Evolutionary conservation across 768 basidiomycete species (phyloP), one percentile per base, ranked within the genome.

Genomic region (Obba rivulosa): DNA sequence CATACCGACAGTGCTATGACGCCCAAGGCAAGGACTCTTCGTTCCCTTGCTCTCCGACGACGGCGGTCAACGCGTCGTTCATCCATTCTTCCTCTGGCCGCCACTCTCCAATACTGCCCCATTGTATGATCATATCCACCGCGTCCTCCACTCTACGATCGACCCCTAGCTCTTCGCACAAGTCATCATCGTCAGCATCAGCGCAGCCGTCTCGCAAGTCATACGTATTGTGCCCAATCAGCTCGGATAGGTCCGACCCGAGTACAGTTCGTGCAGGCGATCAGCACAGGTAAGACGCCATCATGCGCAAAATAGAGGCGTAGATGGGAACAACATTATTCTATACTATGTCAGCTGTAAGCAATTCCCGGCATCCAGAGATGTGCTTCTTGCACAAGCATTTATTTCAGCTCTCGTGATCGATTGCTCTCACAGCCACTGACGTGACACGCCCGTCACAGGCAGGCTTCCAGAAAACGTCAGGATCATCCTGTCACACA

Each of bases 191-290:
- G n/a, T 63, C 60, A n/a, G 52, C 46, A 48, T 65, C 62, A 17
- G 66, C 57, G 52, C 59, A 69, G 20, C 66, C 66, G 22, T 51
- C 57, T 40, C 48, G 28, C 14, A 70, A 56, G 14, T 53, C 50
- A n/a, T 57, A 59, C 5, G 69, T 50, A 50, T 65, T 38, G 51
- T 68, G 68, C 9, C 63, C 64, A 36, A 68, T 55, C 39, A 72
- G 64, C 51, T 66, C 60, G 31, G 64, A 67, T n/a, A 68, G 56
- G 38, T 70, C 62, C 31, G 63, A 67, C 40, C 40, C 46, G 42
- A 69, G 58, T 16, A 43, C 48, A 4, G 46, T 52, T 18, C 57
- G 57, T 17, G 58, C 62, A 14, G 58, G 20, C 22, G 50, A 57
- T 21, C 23, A 53, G 35, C 45, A 49, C 10, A 57, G 49, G 55